Conservation (phyloP, 352 stramenopile species). For the Phytophthora sp. region DNA sequence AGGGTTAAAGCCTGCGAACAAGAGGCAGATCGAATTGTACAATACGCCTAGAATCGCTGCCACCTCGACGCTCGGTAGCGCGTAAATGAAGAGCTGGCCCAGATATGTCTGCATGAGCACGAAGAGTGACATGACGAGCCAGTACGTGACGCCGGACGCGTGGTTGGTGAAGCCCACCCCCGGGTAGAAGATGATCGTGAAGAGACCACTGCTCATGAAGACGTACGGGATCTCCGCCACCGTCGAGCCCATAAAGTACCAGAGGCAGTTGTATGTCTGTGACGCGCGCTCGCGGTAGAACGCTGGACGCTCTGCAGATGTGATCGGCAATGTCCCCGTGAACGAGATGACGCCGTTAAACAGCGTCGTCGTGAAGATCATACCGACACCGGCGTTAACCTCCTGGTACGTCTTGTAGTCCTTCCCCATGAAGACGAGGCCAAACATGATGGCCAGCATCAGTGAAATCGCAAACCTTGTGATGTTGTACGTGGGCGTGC, state of each 20-base stretch:
- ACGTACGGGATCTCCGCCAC: constrained; percentile 13
- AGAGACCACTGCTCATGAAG: constrained; percentile 8
- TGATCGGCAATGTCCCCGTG: constrained; percentile 7
- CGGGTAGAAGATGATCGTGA: constrained; percentile 21
- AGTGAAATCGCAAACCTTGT: constrained; percentile 15
- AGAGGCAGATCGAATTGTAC: constrained; percentile 17
- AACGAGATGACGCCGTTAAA: constrained; percentile 21
- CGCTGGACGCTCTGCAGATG: constrained; percentile 1
- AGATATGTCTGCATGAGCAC: constrained; percentile 23
- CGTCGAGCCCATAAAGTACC: constrained; percentile 19
- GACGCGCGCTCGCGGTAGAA: constrained; percentile 14
- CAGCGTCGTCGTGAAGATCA: constrained; percentile 9
- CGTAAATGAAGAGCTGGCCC: constrained; percentile 20
- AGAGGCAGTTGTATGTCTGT: constrained; percentile 20
- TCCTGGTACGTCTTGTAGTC: constrained; percentile 19
- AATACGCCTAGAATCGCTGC: constrained; percentile 15
- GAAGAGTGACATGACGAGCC: constrained; percentile 16
- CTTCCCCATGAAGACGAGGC: constrained; percentile 17
- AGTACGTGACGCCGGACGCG: constrained; percentile 22
- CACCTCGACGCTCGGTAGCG: constrained; percentile 14
- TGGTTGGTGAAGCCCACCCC: constrained; percentile 14
- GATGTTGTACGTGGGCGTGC: constrained; percentile 24
- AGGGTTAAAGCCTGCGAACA: constrained; percentile 21
- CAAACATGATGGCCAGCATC: constrained; percentile 12
- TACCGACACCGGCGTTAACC: constrained; percentile 9